Conservation (phyloP, 2,329 filamentous ascomycete genomes). For the Akanthomyces muscarius region DNA sequence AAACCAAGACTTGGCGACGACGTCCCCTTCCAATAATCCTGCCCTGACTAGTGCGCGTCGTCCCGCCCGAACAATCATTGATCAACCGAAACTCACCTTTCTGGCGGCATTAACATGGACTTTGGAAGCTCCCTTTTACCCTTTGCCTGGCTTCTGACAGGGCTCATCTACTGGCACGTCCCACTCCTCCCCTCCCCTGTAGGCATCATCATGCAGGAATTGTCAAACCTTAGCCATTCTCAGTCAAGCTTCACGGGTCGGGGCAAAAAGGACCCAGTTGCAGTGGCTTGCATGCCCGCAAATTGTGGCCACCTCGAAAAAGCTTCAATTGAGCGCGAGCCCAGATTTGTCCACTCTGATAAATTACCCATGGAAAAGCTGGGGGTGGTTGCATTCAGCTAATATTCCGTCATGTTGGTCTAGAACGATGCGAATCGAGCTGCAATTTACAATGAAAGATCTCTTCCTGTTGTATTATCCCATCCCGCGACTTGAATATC, state of each 20-base stretch:
- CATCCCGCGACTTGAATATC: too few relatives aligned
- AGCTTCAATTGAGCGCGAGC: background rate
- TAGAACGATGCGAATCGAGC: background rate
- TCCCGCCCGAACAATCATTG: too few relatives aligned
- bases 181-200: background rate
- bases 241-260: constrained; percentile 5
- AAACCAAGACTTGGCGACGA: too few relatives aligned
- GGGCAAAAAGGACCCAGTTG: background rate
- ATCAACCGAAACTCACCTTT: too few relatives aligned
- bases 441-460: background rate
- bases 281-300: background rate
- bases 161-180: background rate
- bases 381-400: background rate
- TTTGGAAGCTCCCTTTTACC: too few relatives aligned
- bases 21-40: too few relatives aligned
- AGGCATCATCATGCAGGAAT: constrained; percentile 11
- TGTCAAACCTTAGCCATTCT: constrained; percentile 10
- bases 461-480: too few relatives aligned
- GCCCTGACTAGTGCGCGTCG: too few relatives aligned
- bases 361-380: background rate
- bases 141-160: too few relatives aligned
- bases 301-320: background rate
- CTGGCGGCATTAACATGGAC: too few relatives aligned
- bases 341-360: too few relatives aligned
- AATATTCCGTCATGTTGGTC: background rate